A percentile compares a stretch with the other conserved stretches of the same genome.
Conservation (phyloP, 768 basidiomycete species). For the Roridomyces roridus region DNA sequence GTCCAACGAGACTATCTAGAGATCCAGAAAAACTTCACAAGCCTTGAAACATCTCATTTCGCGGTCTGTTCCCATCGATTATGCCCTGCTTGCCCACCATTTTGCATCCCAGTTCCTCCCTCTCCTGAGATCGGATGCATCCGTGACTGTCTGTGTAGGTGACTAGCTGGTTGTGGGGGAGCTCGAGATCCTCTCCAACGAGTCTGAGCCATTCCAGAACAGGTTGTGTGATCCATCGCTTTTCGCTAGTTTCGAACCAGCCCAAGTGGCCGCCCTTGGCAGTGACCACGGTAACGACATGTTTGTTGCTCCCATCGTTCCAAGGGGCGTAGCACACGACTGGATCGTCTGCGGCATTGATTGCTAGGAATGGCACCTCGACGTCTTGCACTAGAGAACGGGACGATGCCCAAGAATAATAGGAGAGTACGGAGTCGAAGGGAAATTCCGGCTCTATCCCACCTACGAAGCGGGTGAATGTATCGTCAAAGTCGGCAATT, state of each 20-base stretch:
- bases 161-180: conserved; percentile 39
- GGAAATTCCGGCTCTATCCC: conserved; percentile 64
- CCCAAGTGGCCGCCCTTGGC: conserved; percentile 77
- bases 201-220: conserved; percentile 74
- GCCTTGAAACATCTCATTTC: too few relatives aligned
- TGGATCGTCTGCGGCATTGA: conserved; percentile 82
- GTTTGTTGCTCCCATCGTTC: conserved; percentile 55
- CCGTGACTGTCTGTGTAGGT: conserved; percentile 59
- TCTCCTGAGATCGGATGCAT: conserved; percentile 62
- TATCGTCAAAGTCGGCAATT: conserved; percentile 63
- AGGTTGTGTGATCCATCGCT: conserved; percentile 73
- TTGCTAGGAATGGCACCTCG: conserved; percentile 72
- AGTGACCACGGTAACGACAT: conserved; percentile 66
- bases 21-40: too few relatives aligned
- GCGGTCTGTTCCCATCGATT: too few relatives aligned
- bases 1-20: too few relatives aligned
- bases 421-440: conserved; percentile 47
- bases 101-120: too few relatives aligned
- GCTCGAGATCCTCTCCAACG: conserved; percentile 58
- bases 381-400: conserved; percentile 63
- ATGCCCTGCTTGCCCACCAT: too few relatives aligned
- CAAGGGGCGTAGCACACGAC: conserved; percentile 67
- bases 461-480: conserved; percentile 71
- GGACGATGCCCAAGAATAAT: conserved; percentile 60
- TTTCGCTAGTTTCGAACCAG: conserved; percentile 69